Conservation (phyloP, 2,329 filamentous ascomycete species). For the Nothophaeocryptopus gaeumannii region DNA sequence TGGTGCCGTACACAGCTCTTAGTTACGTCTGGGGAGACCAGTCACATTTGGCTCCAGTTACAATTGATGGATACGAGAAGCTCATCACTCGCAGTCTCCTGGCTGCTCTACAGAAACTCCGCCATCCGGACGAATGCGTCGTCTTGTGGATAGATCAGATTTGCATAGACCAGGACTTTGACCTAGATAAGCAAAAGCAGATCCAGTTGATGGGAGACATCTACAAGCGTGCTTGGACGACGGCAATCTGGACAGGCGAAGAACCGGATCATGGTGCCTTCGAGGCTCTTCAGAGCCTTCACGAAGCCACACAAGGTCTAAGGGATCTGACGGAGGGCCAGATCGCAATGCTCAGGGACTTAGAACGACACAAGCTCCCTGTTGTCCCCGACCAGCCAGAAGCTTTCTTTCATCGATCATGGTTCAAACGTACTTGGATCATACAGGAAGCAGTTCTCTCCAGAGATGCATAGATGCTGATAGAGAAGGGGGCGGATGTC, state of each 20-base stretch:
- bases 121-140: background rate
- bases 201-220: background rate
- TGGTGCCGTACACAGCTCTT: background rate
- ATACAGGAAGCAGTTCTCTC: too few relatives aligned
- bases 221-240: background rate
- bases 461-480: too few relatives aligned
- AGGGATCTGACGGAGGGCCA: too few relatives aligned
- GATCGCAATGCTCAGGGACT: too few relatives aligned
- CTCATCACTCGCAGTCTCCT: background rate
- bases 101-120: background rate
- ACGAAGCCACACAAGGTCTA: background rate
- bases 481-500: conserved; percentile 21
- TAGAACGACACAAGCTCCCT: too few relatives aligned
- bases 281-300: background rate
- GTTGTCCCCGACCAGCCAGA: too few relatives aligned
- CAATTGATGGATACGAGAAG: background rate
- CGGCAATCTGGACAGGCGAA: background rate
- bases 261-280: background rate
- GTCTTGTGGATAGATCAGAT: background rate
- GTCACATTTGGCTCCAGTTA: background rate
- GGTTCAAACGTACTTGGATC: too few relatives aligned
- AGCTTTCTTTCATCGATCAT: too few relatives aligned
- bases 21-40: conserved; percentile 1
- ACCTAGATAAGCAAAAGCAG: background rate
- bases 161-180: background rate